Conservation (phyloP, 1,284 basidiomycete genomes). For the Macrocystidia cucumis region DNA sequence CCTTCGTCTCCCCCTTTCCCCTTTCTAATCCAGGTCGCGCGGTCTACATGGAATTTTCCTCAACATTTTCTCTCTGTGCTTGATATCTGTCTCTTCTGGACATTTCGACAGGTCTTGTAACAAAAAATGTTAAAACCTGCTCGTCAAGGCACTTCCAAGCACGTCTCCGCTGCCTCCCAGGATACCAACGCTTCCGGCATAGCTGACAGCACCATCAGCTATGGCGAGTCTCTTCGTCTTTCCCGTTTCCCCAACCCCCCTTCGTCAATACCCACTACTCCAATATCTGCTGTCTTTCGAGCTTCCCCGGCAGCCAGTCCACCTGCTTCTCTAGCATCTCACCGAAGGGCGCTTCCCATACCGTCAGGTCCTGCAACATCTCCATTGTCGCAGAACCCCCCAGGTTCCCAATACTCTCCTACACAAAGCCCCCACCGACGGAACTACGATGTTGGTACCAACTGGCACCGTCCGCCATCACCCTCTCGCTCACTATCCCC, state of each 20-base stretch:
- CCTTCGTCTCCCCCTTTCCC: too few species aligned
- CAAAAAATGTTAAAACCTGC: too few species aligned
- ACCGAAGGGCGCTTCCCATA: background rate
- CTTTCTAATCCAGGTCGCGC: too few species aligned
- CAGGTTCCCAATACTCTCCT: too few species aligned
- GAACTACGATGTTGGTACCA: too few species aligned
- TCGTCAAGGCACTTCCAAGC: slow-evolving; percentile 18
- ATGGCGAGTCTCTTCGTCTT: slow-evolving; percentile 27
- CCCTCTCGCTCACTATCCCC: slow-evolving; percentile 23
- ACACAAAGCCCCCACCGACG: too few species aligned
- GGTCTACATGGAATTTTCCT: too few species aligned
- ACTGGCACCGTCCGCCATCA: slow-evolving; percentile 12
- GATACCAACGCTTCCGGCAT: slow-evolving; percentile 45
- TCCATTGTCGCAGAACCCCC: background rate
- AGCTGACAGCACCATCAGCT: slow-evolving; percentile 47
- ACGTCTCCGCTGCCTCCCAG: slow-evolving; percentile 29
- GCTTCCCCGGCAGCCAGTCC: slow-evolving; percentile 11
- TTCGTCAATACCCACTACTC: slow-evolving; percentile 26
- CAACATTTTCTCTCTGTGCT: slow-evolving; percentile 1
- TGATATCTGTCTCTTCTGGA: too few species aligned
- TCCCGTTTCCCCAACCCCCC: slow-evolving; percentile 37
- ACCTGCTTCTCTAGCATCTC: background rate
- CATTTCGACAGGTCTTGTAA: too few species aligned
- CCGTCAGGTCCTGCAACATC: background rate
- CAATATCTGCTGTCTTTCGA: slow-evolving; percentile 19